phyloP scores from a whole-genome alignment of 768 basidiomycete genomes.

The Xerocomellus amylosporus region DNA sequence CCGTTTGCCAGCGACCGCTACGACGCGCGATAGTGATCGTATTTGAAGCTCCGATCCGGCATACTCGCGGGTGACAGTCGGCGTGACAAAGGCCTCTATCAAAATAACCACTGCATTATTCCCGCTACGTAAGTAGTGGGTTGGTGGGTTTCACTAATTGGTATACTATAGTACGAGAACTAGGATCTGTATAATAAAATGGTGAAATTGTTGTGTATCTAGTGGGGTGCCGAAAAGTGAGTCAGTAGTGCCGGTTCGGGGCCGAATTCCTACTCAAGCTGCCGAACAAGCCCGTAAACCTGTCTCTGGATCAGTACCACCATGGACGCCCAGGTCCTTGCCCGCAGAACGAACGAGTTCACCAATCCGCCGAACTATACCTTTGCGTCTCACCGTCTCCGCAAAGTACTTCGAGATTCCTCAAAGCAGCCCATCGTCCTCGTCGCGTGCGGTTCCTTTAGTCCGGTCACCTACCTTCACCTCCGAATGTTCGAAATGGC shows the following conservation, averaged over 20 bases:
- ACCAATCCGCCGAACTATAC: constrained; percentile 64
- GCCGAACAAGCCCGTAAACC: constrained; percentile 9
- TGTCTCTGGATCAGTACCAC: constrained; percentile 13
- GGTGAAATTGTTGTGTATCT: too few species aligned
- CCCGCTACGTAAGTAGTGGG: too few species aligned
- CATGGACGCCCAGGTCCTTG: constrained; percentile 25
- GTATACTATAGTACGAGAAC: too few species aligned
- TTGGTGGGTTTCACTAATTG: too few species aligned
- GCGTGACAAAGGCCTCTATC: too few species aligned
- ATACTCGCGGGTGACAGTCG: too few species aligned
- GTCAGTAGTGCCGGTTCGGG: background rate
- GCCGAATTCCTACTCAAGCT: background rate
- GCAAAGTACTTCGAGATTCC: constrained; percentile 53
- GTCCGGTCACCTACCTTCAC: constrained; percentile 96
- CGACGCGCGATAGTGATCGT: too few species aligned
- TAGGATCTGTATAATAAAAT: too few species aligned
- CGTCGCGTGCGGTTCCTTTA: constrained; percentile 97
- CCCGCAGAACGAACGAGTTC: constrained; percentile 38
- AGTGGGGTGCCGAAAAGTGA: too few species aligned
- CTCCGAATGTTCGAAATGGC: constrained; percentile 99
- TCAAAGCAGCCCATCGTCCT: constrained; percentile 85
- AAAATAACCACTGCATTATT: too few species aligned
- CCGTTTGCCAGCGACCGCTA: too few species aligned
- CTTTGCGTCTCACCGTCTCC: constrained; percentile 66
- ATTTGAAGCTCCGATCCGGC: too few species aligned